These are phyloP conservation scores for Neurospora terricola DNA, from an alignment of 495 filamentous ascomycete species.

Conservation along the genomic window DNA sequence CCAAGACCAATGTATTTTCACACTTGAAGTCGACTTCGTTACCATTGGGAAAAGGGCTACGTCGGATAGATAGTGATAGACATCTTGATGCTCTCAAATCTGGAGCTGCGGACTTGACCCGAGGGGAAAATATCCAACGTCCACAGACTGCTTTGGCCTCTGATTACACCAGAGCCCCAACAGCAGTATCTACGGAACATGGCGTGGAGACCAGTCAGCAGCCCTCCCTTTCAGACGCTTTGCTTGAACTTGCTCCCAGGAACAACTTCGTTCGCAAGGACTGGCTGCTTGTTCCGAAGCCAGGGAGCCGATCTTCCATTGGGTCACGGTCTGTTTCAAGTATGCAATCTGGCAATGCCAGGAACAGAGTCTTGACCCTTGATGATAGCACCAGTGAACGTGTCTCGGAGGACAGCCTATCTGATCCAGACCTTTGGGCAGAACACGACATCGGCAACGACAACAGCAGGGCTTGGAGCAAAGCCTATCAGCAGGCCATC, in stretches of 20 bases:
- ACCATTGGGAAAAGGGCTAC: background rate
- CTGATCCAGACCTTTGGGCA: constrained; percentile 15
- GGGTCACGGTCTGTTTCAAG: constrained; percentile 16
- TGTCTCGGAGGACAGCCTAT: constrained; percentile 16
- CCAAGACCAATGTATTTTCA: background rate
- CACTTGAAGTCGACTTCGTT: background rate
- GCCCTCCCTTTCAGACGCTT: background rate
- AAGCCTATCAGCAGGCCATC: constrained; percentile 5
- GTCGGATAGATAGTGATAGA: constrained; percentile 14
- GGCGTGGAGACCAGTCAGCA: background rate
- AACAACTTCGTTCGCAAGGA: background rate
- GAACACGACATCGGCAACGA: constrained; percentile 3
- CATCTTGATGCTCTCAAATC: background rate
- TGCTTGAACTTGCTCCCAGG: background rate
- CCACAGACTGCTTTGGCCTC: background rate
- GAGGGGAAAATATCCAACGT: background rate
- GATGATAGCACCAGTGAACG: constrained; percentile 14
- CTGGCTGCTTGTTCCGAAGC: background rate
- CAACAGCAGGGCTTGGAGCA: constrained; percentile 4
- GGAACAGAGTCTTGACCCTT: background rate
- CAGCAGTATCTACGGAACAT: background rate
- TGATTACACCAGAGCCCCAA: background rate
- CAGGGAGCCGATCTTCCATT: background rate
- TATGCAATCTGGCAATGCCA: constrained; percentile 5
- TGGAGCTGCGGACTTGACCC: background rate